phyloP scores from a whole-genome alignment of 305 asterid species.

The Fraxinus paxiana region DNA sequence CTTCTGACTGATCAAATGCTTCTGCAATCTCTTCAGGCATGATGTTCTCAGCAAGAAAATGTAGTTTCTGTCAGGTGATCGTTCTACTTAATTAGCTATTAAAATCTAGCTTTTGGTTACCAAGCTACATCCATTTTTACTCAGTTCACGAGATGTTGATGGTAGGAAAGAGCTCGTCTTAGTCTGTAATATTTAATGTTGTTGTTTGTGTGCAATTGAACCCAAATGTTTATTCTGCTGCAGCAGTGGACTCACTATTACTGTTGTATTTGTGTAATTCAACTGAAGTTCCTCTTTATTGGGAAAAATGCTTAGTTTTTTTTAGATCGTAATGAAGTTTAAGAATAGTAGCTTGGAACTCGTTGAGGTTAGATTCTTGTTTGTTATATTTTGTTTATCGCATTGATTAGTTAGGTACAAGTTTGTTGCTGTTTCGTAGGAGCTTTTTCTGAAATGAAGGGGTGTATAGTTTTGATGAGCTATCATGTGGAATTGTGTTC shows the following conservation, averaged over 20 bases:
- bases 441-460: not conserved
- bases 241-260: not conserved
- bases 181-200: conserved; percentile 20
- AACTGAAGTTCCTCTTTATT: not conserved
- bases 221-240: conserved; percentile 9
- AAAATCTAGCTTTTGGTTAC: conserved; percentile 4
- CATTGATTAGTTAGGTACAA: not conserved
- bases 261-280: conserved; percentile 5
- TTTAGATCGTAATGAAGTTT: not conserved
- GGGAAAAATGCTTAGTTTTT: not conserved
- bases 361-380: not conserved
- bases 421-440: not conserved
- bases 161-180: conserved; percentile 13
- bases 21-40: not conserved
- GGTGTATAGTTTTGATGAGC: not conserved
- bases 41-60: not conserved
- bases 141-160: conserved; percentile 19
- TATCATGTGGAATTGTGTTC: not conserved
- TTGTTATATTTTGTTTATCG: not conserved
- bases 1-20: not conserved
- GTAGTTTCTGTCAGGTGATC: not conserved
- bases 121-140: not conserved
- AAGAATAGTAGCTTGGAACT: conserved; percentile 21
- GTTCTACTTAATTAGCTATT: not conserved
- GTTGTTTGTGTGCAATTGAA: conserved; percentile 16